These are phyloP conservation scores for Cladobotryum protrusum DNA, from an alignment of 2,329 filamentous ascomycete genomes.

Conservation along the genomic window DNA sequence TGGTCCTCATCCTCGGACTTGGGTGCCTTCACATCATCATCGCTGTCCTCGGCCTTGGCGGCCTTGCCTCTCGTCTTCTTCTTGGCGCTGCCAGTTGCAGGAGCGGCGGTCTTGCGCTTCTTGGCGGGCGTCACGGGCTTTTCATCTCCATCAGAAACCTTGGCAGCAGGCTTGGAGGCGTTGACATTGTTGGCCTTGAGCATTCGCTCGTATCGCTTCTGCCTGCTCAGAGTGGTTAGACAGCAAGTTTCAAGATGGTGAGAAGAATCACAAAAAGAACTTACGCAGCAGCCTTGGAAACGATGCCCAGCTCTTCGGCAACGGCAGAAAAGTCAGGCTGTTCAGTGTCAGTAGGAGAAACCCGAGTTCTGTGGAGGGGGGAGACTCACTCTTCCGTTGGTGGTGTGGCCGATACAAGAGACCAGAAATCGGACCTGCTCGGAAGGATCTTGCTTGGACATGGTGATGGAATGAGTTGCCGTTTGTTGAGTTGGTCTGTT, in stretches of 20 bases:
- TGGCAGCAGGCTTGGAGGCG: slow-evolving; percentile 12
- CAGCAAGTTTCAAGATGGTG: background rate
- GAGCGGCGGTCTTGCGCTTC: slow-evolving; percentile 26
- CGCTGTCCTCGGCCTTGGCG: slow-evolving; percentile 20
- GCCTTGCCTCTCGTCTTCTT: slow-evolving; percentile 23
- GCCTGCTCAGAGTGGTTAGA: slow-evolving; percentile 33
- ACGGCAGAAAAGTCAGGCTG: slow-evolving; percentile 62
- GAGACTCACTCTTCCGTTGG: slow-evolving; percentile 50
- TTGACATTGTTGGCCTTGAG: slow-evolving; percentile 51
- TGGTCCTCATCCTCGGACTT: slow-evolving; percentile 8
- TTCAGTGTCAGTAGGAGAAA: slow-evolving; percentile 6
- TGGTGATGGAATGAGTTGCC: slow-evolving; percentile 24
- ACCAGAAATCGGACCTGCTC: slow-evolving; percentile 60
- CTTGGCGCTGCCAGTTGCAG: slow-evolving; percentile 16
- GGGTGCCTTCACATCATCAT: slow-evolving; percentile 15
- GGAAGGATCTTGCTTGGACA: slow-evolving; percentile 47
- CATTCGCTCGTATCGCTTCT: slow-evolving; percentile 63
- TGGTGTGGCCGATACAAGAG: slow-evolving; percentile 56
- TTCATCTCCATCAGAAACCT: slow-evolving; percentile 7
- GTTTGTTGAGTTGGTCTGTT: slow-evolving; percentile 9
- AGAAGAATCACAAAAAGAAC: slow-evolving; percentile 25
- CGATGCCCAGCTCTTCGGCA: slow-evolving; percentile 56
- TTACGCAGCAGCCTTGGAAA: slow-evolving; percentile 64
- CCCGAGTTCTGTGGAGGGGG: background rate
- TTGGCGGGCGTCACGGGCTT: slow-evolving; percentile 15